phyloP scores from a whole-genome alignment of 352 stramenopile genomes.

The Globisporangium cylindrosporum region DNA sequence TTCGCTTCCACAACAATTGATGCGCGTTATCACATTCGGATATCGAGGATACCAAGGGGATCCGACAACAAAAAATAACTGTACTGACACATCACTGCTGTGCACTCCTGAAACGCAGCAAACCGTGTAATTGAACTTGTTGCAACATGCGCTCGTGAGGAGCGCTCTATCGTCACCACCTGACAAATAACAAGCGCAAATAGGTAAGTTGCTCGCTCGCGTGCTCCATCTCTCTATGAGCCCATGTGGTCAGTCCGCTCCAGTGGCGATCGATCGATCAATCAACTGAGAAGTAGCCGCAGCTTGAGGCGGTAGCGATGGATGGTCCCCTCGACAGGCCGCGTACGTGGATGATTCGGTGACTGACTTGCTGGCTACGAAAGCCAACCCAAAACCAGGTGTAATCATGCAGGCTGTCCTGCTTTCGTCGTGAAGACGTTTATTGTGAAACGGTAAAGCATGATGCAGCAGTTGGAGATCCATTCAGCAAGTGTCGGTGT shows the following conservation, averaged over 20 bases:
- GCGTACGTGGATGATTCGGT: background rate
- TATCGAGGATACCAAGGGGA: background rate
- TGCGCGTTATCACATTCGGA: background rate
- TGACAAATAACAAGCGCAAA: background rate
- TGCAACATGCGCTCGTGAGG: background rate
- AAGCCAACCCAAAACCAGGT: background rate
- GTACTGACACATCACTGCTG: background rate
- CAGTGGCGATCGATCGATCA: conserved; percentile 1
- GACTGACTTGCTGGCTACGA: background rate
- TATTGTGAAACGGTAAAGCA: background rate
- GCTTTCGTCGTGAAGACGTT: background rate
- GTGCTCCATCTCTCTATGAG: background rate
- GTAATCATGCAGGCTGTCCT: background rate
- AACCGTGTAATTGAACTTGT: background rate
- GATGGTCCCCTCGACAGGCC: background rate
- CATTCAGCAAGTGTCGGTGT: background rate
- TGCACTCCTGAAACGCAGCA: background rate
- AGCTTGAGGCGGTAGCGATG: background rate
- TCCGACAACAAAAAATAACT: background rate
- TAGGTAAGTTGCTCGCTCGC: background rate
- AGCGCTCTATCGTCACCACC: background rate
- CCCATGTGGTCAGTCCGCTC: background rate
- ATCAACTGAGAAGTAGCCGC: background rate
- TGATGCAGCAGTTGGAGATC: background rate
- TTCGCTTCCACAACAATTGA: background rate